These are phyloP conservation scores for Symmetrospora coprosmae DNA, from an alignment of 768 basidiomycete genomes.

Conservation along the genomic window DNA sequence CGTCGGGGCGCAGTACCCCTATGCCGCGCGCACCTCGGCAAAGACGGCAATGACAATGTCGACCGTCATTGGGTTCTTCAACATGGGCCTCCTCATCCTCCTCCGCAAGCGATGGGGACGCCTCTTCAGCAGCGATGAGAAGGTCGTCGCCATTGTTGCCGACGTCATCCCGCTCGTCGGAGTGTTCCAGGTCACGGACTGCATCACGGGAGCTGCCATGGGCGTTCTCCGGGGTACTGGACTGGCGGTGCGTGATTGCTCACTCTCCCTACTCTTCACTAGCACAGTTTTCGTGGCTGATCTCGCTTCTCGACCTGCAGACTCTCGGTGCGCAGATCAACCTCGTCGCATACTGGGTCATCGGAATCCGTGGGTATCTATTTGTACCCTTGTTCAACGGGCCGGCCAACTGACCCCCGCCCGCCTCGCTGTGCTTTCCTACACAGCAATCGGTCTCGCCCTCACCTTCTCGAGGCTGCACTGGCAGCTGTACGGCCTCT, in stretches of 20 bases:
- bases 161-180: conserved; percentile 57
- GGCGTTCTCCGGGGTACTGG: conserved; percentile 75
- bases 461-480: conserved; percentile 27
- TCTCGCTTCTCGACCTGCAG: neutral
- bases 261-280: neutral
- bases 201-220: conserved; percentile 49
- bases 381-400: conserved; percentile 23
- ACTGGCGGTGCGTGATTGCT: conserved; percentile 45
- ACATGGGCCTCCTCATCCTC: conserved; percentile 52
- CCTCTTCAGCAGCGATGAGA: conserved; percentile 57
- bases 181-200: conserved; percentile 54
- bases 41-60: conserved; percentile 52
- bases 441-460: conserved; percentile 25
- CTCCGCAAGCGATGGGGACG: conserved; percentile 50
- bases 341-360: conserved; percentile 8
- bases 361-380: neutral
- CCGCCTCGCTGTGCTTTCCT: no score
- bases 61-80: conserved; percentile 50
- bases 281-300: neutral
- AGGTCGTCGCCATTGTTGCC: conserved; percentile 50
- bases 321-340: conserved; percentile 30
- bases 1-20: conserved; percentile 36
- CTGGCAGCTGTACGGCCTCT: conserved; percentile 29
- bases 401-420: no score
- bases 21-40: conserved; percentile 58